Base-by-base conservation (phyloP, 805 yeast genomes). In the Kuraishia molischiana region DNA sequence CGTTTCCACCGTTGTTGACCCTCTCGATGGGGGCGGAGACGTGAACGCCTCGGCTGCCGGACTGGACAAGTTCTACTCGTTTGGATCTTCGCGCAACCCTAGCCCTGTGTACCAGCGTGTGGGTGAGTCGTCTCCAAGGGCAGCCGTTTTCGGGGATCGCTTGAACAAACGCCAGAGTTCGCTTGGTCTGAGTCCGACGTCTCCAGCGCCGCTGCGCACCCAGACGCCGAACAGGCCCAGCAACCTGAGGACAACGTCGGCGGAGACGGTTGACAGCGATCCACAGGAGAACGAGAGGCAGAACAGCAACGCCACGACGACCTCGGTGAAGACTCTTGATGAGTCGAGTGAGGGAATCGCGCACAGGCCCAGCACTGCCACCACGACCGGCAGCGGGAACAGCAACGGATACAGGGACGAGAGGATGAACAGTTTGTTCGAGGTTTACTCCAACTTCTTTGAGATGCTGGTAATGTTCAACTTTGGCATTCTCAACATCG, bases 401-500 rank as follows among this genome's bases (percentile, higher is more conserved):
- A 29, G 19, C 13, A 24, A 39, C 15, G 52, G 51, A 4, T 50
- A 49, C 32, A 44, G 45, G 18, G 61, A 58, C 38, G 41, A 47
- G 22, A 44, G 60, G 29, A 38, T 52, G 29, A 51, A 56, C 30
- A 45, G 57, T 9, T 41, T 58, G 21, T 54, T 54, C 39, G 59
- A 58, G 37, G 47, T 57, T 34, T 51, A 46, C 30, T 46, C 61
- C 8, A 52, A 51, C 24, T 57, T 47, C 30, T 31, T 48, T 11
- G 64, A 58, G 39, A 53, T 54, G 32, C 24, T 49, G 6, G 30
- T 41, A 20, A 47, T 50, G 29, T 38, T 44, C 28, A 47, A 44
- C 31, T 40, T 49, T 24, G 38, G 38, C 3, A 40, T 36, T 13
- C 20, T 41, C 14, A 28, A 41, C 29, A 19, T 34, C 4, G 17